Conservation (phyloP, 371 early-diverging fungal species). For the Mucor indicus region DNA sequence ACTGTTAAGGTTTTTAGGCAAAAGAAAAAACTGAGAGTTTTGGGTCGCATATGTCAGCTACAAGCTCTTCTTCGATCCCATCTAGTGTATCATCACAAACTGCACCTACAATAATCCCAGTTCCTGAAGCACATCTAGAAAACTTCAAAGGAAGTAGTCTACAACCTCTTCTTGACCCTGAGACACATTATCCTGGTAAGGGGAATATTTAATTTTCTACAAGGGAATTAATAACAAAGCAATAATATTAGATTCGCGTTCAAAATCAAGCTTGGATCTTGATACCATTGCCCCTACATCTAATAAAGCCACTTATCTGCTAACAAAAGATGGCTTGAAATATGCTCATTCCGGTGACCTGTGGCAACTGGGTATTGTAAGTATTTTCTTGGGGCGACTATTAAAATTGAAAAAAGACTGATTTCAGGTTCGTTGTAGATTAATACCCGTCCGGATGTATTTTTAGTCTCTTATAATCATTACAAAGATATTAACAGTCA, state of each 20-base stretch:
- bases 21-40: too few species aligned
- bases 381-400: too few species aligned
- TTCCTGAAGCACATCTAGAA: constrained; percentile 5
- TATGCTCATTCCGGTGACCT: constrained; percentile 20
- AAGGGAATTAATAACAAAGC: not conserved
- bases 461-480: constrained; percentile 37
- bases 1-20: too few species aligned
- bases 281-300: constrained; percentile 36
- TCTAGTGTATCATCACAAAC: too few species aligned
- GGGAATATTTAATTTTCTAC: too few species aligned
- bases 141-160: constrained; percentile 1
- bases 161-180: constrained; percentile 17
- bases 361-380: constrained; percentile 37
- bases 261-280: constrained; percentile 13
- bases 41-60: too few species aligned
- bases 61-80: too few species aligned
- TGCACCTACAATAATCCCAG: too few species aligned
- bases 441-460: constrained; percentile 42
- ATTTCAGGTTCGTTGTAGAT: too few species aligned
- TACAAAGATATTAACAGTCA: constrained; percentile 28
- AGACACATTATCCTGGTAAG: constrained; percentile 25
- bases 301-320: constrained; percentile 24
- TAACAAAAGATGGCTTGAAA: constrained; percentile 14
- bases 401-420: too few species aligned
- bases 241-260: constrained; percentile 18